Percentiles rank a stretch among this genome's conserved stretches.
phyloP scores from a whole-genome alignment of 192 early-diverging fungal genomes.

The Gigaspora rosea region DNA sequence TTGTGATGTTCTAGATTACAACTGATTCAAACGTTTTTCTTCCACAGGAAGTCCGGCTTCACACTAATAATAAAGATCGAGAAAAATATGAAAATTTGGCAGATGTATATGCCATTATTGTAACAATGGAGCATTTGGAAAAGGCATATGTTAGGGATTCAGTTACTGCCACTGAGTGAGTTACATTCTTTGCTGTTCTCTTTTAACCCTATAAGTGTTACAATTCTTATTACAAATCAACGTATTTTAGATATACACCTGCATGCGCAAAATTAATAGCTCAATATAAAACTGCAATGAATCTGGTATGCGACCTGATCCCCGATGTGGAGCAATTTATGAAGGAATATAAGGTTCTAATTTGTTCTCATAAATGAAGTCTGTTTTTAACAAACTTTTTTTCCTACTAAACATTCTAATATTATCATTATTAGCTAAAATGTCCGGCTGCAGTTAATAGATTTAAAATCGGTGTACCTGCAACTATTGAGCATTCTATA shows the following conservation, averaged over 20 bases:
- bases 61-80: constrained; percentile 78
- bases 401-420: neutral
- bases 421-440: constrained; percentile 50
- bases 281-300: constrained; percentile 86
- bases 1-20: no score
- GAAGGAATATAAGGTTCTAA: constrained; percentile 70
- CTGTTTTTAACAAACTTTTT: neutral
- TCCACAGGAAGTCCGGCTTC: constrained; percentile 77
- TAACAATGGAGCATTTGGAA: constrained; percentile 90
- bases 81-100: constrained; percentile 92
- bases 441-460: constrained; percentile 87
- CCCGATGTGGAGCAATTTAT: constrained; percentile 76
- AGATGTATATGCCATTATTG: constrained; percentile 89
- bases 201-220: neutral
- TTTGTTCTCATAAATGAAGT: neutral
- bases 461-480: constrained; percentile 93
- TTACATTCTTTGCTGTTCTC: no score
- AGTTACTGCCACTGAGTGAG: constrained; percentile 75
- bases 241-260: constrained; percentile 74
- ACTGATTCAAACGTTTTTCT: neutral
- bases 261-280: constrained; percentile 87
- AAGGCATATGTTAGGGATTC: constrained; percentile 90
- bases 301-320: constrained; percentile 59
- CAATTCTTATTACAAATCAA: neutral
- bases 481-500: constrained; percentile 89